Base-by-base conservation (phyloP, 2,329 filamentous ascomycete species). In the Scleromitrula shiraiana region DNA sequence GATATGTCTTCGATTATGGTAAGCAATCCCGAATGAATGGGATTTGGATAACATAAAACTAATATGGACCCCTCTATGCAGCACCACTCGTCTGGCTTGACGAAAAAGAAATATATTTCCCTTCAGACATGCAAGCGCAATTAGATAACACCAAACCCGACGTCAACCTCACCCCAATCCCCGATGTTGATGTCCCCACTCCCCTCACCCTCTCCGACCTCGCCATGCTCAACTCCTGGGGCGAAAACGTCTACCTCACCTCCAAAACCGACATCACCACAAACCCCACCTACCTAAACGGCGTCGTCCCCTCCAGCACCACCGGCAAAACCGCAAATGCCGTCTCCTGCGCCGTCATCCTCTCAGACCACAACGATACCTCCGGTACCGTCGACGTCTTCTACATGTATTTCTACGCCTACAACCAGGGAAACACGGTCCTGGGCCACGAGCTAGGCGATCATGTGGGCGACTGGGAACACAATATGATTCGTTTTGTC, bases 381-480 rank as follows among this genome's bases (percentile, higher is more conserved):
- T 22, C 27, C 8, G 72, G 81, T 55, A 19, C 29, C 4, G 51
- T 63, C 8, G 62, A 65, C 35, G 61, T 53, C 17, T 65, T 61
- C 41, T 65, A 65, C 47, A 62, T 64, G 60, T 64, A 65, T 49
- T 65, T 65, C 49, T 65, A 65, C 43, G 60, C 62, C 24, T 65
- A 60, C 35, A 62, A 65, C 15, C 58, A 55, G 46, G 62, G 62
- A 20, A 64, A 62, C 37, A 62, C 48, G 1, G 61, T 65, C 2
- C 43, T 64, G 2, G 52, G 49, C 17, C 52, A 56, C n/a, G 62
- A 64, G 38, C 50, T 65, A 3, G 62, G 62, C 2, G 57, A 65
- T 59, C 81, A 85, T 60, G 74, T 85, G 24, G 81, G 80, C 7
- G 78, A 82, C 59, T 81, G 77, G 78, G 80, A 83, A 59, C 79